These are phyloP conservation scores for Solanum etuberosum DNA, from an alignment of 257 asterid genomes.

Conservation along the genomic window DNA sequence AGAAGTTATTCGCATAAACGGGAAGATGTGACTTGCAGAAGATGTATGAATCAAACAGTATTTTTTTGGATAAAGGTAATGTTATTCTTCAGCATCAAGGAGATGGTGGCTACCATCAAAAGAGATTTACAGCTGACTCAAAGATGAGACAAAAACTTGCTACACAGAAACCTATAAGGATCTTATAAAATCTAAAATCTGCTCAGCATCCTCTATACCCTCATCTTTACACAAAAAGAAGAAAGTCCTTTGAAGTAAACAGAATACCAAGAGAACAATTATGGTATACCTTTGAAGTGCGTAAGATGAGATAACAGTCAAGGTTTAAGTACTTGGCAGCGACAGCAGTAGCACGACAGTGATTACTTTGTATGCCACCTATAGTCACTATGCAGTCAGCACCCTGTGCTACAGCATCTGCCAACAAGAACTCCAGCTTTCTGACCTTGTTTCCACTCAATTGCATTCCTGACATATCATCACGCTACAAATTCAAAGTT, in stretches of 20 bases:
- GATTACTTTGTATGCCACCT: constrained; percentile 98
- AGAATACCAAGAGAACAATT: neutral
- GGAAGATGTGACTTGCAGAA: neutral
- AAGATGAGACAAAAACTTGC: neutral
- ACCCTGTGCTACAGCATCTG: constrained; percentile 87
- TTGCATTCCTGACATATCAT: constrained; percentile 97
- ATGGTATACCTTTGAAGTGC: constrained; percentile 74
- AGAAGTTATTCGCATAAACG: neutral
- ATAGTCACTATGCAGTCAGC: constrained; percentile 85
- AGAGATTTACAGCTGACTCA: neutral
- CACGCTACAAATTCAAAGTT: constrained; percentile 52
- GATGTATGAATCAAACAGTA: neutral
- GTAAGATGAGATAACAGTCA: constrained; percentile 75
- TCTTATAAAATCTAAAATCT: neutral
- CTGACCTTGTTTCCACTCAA: constrained; percentile 97
- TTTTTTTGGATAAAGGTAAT: neutral
- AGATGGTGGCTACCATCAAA: neutral
- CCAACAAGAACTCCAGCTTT: constrained; percentile 92
- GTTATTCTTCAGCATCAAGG: neutral
- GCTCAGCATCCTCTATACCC: neutral
- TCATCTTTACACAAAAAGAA: neutral
- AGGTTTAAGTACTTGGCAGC: constrained; percentile 91
- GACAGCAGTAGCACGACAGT: constrained; percentile 96
- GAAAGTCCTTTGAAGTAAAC: neutral
- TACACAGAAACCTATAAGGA: neutral